Evolutionary conservation across 2,329 filamentous ascomycete species (phyloP), one percentile per base, ranked within the genome.

Genomic region (Cercospora beticola): DNA sequence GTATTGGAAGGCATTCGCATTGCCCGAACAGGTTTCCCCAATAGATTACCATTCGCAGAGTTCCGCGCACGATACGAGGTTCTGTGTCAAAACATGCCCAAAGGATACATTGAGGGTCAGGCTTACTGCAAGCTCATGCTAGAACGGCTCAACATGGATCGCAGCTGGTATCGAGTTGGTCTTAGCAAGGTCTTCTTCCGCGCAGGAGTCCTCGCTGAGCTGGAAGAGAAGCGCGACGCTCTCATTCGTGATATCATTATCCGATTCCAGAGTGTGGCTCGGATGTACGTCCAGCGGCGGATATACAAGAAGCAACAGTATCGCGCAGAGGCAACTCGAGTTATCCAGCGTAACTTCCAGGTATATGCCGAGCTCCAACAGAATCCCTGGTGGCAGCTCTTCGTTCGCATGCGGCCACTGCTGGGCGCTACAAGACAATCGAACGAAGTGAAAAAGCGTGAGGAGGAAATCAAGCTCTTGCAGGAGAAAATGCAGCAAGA

Each of bases 1-100:
- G 95, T 99, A 2, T 85, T 99, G n/a, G 95, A 99, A 82, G 95
- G 95, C 70, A 99, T 99, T 76, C 89, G 95, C 70, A 99, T 99
- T 79, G 95, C 95, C 26, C 89, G 95, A 57, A 99, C 96, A 5
- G 95, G 95, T 26, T 99, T 99, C 79, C 95, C 95, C 62, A 99
- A 99, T 78, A 87, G 95, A 73, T 85, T 99, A 33, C 87, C 92
- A 0, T 99, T 99, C 78, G 87, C 92, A 2, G 96, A 99, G 77
- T 99, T 99, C 82, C 89, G 95, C 64, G 92, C 96, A 76, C 90
- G 95, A 71, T 99, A 99, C 79, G 95, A 98, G 78, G 94, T 99
- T 6, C 87, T 99, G 6, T 98, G 94, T 78, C 86, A 86, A 31
- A 89, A 91, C 72, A 92, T 98, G 86, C 94, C 94, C 0, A 95